A percentile compares a stretch with the other conserved stretches of the same genome.
phyloP scores from a whole-genome alignment of 2,329 filamentous ascomycete genomes.

The Paramyrothecium sp. region DNA sequence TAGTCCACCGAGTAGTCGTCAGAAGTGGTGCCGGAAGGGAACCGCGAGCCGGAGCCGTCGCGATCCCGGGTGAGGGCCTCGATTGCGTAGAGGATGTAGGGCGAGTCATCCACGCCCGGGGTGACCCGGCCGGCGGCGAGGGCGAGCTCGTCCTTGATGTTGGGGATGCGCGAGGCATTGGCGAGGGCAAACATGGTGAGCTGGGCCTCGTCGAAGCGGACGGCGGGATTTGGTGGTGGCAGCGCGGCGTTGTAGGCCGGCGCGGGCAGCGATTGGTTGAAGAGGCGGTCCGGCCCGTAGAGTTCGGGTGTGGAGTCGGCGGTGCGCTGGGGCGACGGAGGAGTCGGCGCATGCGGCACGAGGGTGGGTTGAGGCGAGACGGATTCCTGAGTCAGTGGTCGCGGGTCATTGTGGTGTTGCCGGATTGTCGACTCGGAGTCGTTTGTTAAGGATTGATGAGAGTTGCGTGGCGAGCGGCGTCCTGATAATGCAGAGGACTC shows the following conservation, averaged over 20 bases:
- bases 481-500: not conserved
- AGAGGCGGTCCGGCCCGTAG: not conserved
- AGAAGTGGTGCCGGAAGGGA: slow-evolving; percentile 38
- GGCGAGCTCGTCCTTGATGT: slow-evolving; percentile 52
- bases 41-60: slow-evolving; percentile 55
- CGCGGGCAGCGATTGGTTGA: slow-evolving; percentile 3
- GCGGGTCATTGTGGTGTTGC: not conserved
- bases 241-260: not conserved
- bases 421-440: not conserved
- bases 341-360: not conserved
- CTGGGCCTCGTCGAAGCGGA: slow-evolving; percentile 38
- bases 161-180: slow-evolving; percentile 28
- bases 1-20: slow-evolving; percentile 29
- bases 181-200: slow-evolving; percentile 35
- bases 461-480: not conserved
- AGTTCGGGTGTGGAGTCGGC: not conserved
- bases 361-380: slow-evolving; percentile 1
- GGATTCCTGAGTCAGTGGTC: not conserved
- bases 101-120: slow-evolving; percentile 79
- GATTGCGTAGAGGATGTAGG: slow-evolving; percentile 86
- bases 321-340: not conserved
- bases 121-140: slow-evolving; percentile 57
- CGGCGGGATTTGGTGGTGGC: slow-evolving; percentile 12
- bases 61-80: slow-evolving; percentile 79
- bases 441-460: not conserved